These are phyloP conservation scores for Carex arenaria DNA, from an alignment of 202 grass and related monocot species.

Conservation along the genomic window DNA sequence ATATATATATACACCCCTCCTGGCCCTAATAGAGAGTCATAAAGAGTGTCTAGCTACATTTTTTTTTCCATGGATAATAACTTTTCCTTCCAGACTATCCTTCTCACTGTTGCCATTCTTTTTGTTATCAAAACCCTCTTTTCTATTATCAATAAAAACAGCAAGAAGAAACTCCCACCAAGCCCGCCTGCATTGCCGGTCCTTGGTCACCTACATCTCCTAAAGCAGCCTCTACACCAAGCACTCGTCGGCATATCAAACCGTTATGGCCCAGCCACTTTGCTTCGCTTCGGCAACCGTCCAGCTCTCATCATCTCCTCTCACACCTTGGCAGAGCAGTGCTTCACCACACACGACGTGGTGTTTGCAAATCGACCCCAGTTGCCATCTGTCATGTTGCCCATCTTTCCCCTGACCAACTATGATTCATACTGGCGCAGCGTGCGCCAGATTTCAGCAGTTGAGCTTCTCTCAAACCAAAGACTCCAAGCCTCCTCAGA, in stretches of 20 bases:
- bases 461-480: slow-evolving; percentile 35
- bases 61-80: neutral
- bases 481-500: slow-evolving; percentile 27
- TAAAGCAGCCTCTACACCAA: slow-evolving; percentile 49
- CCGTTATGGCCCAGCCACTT: slow-evolving; percentile 21
- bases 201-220: slow-evolving; percentile 57
- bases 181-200: slow-evolving; percentile 41
- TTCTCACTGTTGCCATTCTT: neutral
- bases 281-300: slow-evolving; percentile 40
- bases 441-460: slow-evolving; percentile 34
- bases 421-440: slow-evolving; percentile 35
- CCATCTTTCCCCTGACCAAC: slow-evolving; percentile 20
- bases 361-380: slow-evolving; percentile 35
- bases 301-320: slow-evolving; percentile 44
- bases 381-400: slow-evolving; percentile 25
- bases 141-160: neutral
- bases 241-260: slow-evolving; percentile 30
- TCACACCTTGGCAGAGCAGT: slow-evolving; percentile 43
- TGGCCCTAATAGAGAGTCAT: neutral
- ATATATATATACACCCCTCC: no score
- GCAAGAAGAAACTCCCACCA: neutral
- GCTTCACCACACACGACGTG: slow-evolving; percentile 43
- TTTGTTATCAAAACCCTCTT: neutral
- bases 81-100: neutral
- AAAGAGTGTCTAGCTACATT: neutral